These are phyloP conservation scores for Paraphaeosphaeria sporulosa DNA, from an alignment of 2,329 filamentous ascomycete genomes.

Conservation along the genomic window DNA sequence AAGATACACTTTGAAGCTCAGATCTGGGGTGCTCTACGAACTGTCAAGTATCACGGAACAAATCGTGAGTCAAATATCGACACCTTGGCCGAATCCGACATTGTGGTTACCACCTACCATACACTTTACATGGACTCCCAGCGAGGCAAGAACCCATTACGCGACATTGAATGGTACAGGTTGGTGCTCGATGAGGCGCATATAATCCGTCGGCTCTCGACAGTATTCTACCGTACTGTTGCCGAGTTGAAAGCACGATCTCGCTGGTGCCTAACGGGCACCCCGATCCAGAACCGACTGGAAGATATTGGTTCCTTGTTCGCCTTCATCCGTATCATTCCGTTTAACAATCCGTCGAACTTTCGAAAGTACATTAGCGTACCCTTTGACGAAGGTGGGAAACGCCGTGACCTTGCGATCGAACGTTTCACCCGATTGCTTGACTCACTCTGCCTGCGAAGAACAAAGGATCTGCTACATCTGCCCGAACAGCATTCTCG, in stretches of 20 bases:
- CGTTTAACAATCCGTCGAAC: conserved; percentile 50
- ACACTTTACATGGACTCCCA: conserved; percentile 31
- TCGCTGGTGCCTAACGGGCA: conserved; percentile 53
- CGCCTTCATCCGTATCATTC: conserved; percentile 55
- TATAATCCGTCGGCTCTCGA: conserved; percentile 58
- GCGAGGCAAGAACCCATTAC: conserved; percentile 20
- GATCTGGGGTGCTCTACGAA: conserved; percentile 17
- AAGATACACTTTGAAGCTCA: conserved; percentile 34
- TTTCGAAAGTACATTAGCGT: conserved; percentile 57
- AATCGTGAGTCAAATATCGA: conserved; percentile 20
- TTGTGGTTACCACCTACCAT: conserved; percentile 43
- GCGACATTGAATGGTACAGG: conserved; percentile 37
- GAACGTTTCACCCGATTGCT: conserved; percentile 39
- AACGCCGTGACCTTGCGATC: conserved; percentile 28
- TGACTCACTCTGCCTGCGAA: conserved; percentile 52
- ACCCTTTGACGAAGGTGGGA: conserved; percentile 47
- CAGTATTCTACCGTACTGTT: conserved; percentile 55
- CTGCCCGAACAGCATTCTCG: conserved; percentile 43
- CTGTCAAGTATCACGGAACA: conserved; percentile 36
- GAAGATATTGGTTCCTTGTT: conserved; percentile 62
- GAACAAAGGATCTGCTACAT: conserved; percentile 52
- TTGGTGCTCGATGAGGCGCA: conserved; percentile 54
- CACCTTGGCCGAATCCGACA: conserved; percentile 27
- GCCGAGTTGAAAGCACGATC: conserved; percentile 52
- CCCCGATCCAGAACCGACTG: conserved; percentile 62